Evolutionary conservation across 257 asterid genomes (phyloP), one percentile per base, ranked within the genome.

Genomic region (Solanum dulcamara): DNA sequence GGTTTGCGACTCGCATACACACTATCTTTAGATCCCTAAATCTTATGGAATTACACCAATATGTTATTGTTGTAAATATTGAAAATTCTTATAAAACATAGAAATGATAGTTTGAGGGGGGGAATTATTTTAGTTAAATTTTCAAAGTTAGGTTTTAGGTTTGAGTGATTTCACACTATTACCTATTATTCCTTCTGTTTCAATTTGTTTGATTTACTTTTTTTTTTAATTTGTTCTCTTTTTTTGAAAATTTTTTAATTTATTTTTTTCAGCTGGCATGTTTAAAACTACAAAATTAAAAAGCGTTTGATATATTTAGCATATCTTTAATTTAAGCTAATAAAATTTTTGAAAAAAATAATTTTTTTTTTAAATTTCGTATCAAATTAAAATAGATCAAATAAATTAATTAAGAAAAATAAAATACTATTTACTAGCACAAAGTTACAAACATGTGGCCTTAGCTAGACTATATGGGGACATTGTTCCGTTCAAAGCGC

Each of bases 401-500:
- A 53, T 53, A 22, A 53, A 51, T n/a, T n/a, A n/a, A n/a, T n/a
- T 33, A 33, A 33, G 4, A 33, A 2, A 33, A 4, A 33, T 2
- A 33, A 33, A 33, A 33, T 33, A 33, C 4, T 33, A 33, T 33
- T 33, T 33, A 33, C 4, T 33, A 33, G 2, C 37, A 33, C 37
- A 33, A 33, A 33, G n/a, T n/a, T n/a, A n/a, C n/a, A n/a, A n/a
- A 59, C 67, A 59, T n/a, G 67, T n/a, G 32, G 67, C 32, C 17
- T 51, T 53, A 53, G 60, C 4, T 68, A 3, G 24, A 4, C 28
- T 38, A n/a, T 24, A 74, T 24, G 55, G 38, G 81, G 80, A 86
- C 93, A 85, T 50, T 85, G 85, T 86, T 85, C 91, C 89, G 88
- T 55, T 84, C 66, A 85, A 51, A 81, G 79, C 91, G 89, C 91